These are phyloP conservation scores for Saccharomycopsis hybrid DNA, from an alignment of 1,139 yeast species.

Conservation along the genomic window DNA sequence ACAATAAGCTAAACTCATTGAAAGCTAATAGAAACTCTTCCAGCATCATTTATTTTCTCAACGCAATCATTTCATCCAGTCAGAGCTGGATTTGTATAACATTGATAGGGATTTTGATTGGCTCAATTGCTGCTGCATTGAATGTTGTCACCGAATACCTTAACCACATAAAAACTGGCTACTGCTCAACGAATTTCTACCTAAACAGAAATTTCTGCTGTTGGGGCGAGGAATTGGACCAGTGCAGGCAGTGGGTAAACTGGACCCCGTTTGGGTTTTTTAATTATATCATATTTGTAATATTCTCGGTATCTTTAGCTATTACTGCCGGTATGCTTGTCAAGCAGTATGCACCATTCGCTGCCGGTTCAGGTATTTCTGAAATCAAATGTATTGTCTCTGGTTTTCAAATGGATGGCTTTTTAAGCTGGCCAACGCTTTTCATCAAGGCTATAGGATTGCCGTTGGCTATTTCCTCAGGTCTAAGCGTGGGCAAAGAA, in stretches of 20 bases:
- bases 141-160: slow-evolving; percentile 82
- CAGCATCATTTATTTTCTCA: slow-evolving; percentile 10
- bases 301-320: slow-evolving; percentile 57
- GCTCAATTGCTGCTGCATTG: slow-evolving; percentile 73
- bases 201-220: slow-evolving; percentile 78
- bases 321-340: slow-evolving; percentile 63
- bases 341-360: slow-evolving; percentile 70
- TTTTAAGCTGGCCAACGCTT: slow-evolving; percentile 68
- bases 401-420: slow-evolving; percentile 79
- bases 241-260: slow-evolving; percentile 49
- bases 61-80: slow-evolving; percentile 37
- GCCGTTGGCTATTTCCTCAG: slow-evolving; percentile 82
- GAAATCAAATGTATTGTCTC: slow-evolving; percentile 94
- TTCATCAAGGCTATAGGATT: slow-evolving; percentile 70
- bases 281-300: slow-evolving; percentile 55
- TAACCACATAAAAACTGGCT: slow-evolving; percentile 73
- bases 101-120: slow-evolving; percentile 67
- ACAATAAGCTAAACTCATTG: slow-evolving; percentile 18
- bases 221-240: slow-evolving; percentile 45
- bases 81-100: slow-evolving; percentile 76
- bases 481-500: slow-evolving; percentile 75
- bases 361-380: slow-evolving; percentile 96
- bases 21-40: slow-evolving; percentile 1
- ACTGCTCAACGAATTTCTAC: slow-evolving; percentile 65
- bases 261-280: slow-evolving; percentile 43